Evolutionary conservation across 2,329 filamentous ascomycete species (phyloP).

Genomic region (Scedosporium apiospermum): DNA sequence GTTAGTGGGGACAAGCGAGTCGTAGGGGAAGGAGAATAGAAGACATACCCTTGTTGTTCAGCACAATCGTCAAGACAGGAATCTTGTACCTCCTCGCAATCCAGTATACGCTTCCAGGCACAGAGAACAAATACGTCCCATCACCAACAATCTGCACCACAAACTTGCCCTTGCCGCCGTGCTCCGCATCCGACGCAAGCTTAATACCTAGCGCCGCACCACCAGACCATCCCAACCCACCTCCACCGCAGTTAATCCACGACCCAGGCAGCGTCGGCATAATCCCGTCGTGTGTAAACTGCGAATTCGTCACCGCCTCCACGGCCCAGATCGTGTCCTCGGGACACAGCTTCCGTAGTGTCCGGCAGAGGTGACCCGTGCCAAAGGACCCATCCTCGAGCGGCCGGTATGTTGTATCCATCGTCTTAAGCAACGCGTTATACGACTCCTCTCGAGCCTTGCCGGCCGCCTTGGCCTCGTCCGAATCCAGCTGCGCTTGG

Average conservation of each 20-base stretch:
- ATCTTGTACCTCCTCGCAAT: constrained; percentile 44
- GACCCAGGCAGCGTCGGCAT: constrained; percentile 58
- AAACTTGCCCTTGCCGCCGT: constrained; percentile 35
- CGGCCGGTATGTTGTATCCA: constrained; percentile 47
- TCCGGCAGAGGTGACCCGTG: constrained; percentile 28
- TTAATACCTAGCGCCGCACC: constrained; percentile 70
- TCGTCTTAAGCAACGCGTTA: constrained; percentile 46
- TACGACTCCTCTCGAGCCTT: constrained; percentile 48
- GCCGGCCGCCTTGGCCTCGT: constrained; percentile 15
- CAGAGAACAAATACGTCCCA: constrained; percentile 46
- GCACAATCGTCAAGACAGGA: constrained; percentile 43
- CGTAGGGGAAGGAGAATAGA: background rate
- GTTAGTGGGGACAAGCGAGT: background rate
- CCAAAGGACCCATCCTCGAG: constrained; percentile 42
- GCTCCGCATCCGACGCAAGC: constrained; percentile 43
- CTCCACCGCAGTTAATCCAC: constrained; percentile 76
- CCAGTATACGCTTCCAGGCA: constrained; percentile 47
- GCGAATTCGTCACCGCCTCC: constrained; percentile 67
- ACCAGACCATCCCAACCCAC: constrained; percentile 72
- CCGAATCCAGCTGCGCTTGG: constrained; percentile 14
- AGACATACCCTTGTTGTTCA: constrained; percentile 44
- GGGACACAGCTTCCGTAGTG: constrained; percentile 23
- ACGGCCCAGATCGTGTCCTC: constrained; percentile 61
- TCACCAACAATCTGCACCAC: constrained; percentile 49
- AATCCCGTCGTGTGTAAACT: constrained; percentile 60